These are phyloP conservation scores for Cicer yamashitae DNA, from an alignment of 306 rosid species.

Conservation along the genomic window DNA sequence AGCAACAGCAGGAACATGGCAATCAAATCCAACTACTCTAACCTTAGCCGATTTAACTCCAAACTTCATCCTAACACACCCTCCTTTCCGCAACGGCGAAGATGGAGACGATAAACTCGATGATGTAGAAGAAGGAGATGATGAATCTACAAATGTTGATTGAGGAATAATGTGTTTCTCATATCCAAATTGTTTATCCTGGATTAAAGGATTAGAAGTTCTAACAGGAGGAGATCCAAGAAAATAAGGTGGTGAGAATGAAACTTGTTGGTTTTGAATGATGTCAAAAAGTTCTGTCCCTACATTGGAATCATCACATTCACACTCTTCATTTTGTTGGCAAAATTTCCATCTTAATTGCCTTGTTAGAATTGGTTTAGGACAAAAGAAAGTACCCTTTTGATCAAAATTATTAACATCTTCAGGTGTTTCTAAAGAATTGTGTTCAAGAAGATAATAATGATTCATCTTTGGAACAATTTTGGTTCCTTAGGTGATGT, in stretches of 20 bases:
- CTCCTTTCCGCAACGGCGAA: slow-evolving; percentile 55
- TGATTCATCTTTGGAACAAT: slow-evolving; percentile 32
- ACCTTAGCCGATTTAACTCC: slow-evolving; percentile 51
- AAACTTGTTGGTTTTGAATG: slow-evolving; percentile 43
- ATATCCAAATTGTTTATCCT: slow-evolving; percentile 63
- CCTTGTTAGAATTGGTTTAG: slow-evolving; percentile 58
- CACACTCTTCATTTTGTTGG: slow-evolving; percentile 35
- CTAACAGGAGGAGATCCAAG: slow-evolving; percentile 76
- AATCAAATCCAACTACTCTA: slow-evolving; percentile 46
- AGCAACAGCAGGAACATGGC: slow-evolving; percentile 16
- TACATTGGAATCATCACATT: slow-evolving; percentile 48
- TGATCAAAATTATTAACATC: slow-evolving; percentile 45
- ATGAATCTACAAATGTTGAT: slow-evolving; percentile 39
- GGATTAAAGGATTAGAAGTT: slow-evolving; percentile 66
- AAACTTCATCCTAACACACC: slow-evolving; percentile 59
- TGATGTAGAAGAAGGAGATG: slow-evolving; percentile 47
- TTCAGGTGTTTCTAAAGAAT: slow-evolving; percentile 49
- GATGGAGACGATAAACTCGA: slow-evolving; percentile 56
- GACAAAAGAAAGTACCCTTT: slow-evolving; percentile 59
- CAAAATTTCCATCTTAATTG: slow-evolving; percentile 52
- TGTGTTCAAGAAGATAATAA: slow-evolving; percentile 45
- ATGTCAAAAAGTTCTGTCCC: slow-evolving; percentile 58
- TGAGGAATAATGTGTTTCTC: slow-evolving; percentile 47
- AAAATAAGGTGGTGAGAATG: slow-evolving; percentile 69
- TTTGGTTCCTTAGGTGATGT: not conserved